Conservation (phyloP, 129 eudicot species). For the Lactuca sativa region DNA sequence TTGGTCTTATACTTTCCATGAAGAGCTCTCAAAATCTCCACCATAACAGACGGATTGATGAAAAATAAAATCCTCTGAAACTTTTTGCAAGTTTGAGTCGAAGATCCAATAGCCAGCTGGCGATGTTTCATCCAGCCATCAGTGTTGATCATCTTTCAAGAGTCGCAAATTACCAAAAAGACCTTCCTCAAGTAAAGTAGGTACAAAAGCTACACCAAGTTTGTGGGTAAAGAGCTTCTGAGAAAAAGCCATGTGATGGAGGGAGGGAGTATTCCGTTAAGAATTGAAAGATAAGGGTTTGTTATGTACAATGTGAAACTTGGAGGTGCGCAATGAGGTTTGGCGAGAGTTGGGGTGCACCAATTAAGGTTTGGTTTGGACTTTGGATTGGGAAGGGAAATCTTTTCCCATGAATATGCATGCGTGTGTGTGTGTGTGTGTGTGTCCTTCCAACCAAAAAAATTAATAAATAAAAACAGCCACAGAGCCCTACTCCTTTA, state of each 20-base stretch:
- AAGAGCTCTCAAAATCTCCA: conserved; percentile 11
- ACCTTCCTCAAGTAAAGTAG: conserved; percentile 15
- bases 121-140: conserved; percentile 1
- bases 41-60: too few species aligned
- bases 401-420: too few species aligned
- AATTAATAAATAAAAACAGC: conserved; percentile 13
- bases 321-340: background rate
- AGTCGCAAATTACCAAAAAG: conserved; percentile 5
- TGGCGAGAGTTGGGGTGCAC: background rate
- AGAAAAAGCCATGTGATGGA: too few species aligned
- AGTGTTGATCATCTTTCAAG: background rate
- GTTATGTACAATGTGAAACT: background rate
- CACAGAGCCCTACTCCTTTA: conserved; percentile 41
- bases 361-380: too few species aligned
- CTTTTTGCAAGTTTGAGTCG: conserved; percentile 14
- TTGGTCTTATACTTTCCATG: background rate
- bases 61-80: too few species aligned
- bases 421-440: too few species aligned
- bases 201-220: conserved; percentile 8
- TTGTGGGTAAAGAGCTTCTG: background rate
- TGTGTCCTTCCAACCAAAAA: conserved; percentile 2
- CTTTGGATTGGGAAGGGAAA: too few species aligned
- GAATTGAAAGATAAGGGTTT: background rate
- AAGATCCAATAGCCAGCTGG: conserved; percentile 7
- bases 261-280: too few species aligned